Percentiles rank a stretch among this genome's conserved stretches.
Conservation (phyloP, 169 alveolate genomes). For the Plasmodium chabaudi region DNA sequence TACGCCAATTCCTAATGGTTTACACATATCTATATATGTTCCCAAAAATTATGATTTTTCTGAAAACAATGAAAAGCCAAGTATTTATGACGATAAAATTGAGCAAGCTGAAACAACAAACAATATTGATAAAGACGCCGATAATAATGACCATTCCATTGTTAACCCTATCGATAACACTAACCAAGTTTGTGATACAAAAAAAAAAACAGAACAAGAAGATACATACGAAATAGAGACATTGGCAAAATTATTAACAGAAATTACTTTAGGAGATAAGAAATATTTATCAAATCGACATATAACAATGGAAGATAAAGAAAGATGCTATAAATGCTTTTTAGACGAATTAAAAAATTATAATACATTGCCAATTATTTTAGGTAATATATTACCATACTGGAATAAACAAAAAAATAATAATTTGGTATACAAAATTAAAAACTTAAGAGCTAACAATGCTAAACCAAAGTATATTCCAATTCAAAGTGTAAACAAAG, state of each 20-base stretch:
- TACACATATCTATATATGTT: conserved; percentile 50
- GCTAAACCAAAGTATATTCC: conserved; percentile 40
- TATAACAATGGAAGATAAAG: conserved; percentile 47
- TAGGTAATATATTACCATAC: conserved; percentile 74
- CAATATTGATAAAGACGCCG: neutral
- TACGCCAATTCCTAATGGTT: conserved; percentile 65
- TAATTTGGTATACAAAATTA: conserved; percentile 43
- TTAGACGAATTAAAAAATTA: conserved; percentile 67
- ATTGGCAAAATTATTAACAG: conserved; percentile 59
- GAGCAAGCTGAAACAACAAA: neutral
- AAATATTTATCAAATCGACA: conserved; percentile 16
- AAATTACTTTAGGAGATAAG: conserved; percentile 63
- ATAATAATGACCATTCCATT: neutral
- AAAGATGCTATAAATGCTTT: conserved; percentile 47
- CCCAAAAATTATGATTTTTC: conserved; percentile 43
- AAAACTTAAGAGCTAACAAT: conserved; percentile 32
- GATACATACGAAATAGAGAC: conserved; percentile 43
- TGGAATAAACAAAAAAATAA: conserved; percentile 37
- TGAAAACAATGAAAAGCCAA: neutral
- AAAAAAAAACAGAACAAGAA: conserved; percentile 10
- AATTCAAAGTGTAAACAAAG: conserved; percentile 28
- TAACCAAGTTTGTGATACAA: neutral
- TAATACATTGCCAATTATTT: conserved; percentile 50
- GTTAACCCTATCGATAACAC: neutral
- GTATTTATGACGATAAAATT: neutral